Base-by-base conservation (phyloP, 2,329 filamentous ascomycete species). In the Chrysoporthe deuterocubensis region DNA sequence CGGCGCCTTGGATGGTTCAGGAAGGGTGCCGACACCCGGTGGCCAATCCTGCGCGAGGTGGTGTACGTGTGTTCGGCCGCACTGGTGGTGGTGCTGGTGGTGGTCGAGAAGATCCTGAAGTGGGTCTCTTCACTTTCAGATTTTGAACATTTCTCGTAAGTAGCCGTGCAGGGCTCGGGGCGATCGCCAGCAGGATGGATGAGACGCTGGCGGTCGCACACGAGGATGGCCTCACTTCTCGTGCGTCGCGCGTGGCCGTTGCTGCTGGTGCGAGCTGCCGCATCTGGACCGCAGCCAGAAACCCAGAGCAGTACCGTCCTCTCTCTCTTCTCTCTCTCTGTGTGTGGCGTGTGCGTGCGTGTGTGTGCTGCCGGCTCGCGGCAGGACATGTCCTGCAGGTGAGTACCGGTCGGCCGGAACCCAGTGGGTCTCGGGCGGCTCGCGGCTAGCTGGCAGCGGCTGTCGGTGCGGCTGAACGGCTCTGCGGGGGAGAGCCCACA, bases 371-470 rank as follows among this genome's bases (percentile, higher is more conserved):
- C 4, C 50, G 50, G 50, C 34, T 34, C 26, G 50, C 61, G 48
- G 61, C 61, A 63, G 50, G 37, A 34, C 4, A 42, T 18, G 46
- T 11, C 9, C 37, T 42, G 57, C 57, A 60, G 26, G 21, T 32
- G 16, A 62, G 61, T 63, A 54, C 61, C 61, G 61, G 61, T 54
- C 50, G 40, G 50, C 26, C 48, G 62, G 62, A 16, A 44, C 16
- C 14, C 13, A 43, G 62, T 64, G 62, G 62, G 52, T 16, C 62
- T 64, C 62, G 48, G 60, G 52, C 62, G 62, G 62, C 62, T 52
- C 37, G 62, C 62, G 62, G 62, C 52, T 57, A 32, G 40, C 50
- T 46, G 26, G 4, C 42, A 2, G 50, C 62, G 62, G 62, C 62
- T 56, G 50, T 64, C 62, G 62, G 62, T 43, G 50, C 40, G 50